Conservation (phyloP, 2,329 filamentous ascomycete genomes). For the Paraphaeosphaeria sporulosa region DNA sequence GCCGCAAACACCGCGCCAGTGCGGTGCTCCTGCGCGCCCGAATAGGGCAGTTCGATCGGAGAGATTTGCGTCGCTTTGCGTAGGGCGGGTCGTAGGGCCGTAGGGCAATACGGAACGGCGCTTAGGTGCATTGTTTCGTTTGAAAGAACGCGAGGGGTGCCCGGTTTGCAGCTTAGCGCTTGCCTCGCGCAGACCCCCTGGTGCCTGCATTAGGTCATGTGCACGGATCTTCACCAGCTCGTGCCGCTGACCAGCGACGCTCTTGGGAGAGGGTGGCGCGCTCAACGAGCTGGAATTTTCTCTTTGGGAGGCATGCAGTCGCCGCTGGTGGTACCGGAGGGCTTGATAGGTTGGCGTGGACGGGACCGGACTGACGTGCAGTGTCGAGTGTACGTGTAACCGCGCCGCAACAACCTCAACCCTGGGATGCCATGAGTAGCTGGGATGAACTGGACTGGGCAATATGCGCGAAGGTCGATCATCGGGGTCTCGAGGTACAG, state of each 20-base stretch:
- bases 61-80: not conserved
- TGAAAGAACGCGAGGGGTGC: conserved; percentile 26
- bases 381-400: conserved; percentile 36
- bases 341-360: conserved; percentile 35
- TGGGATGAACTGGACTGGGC: conserved; percentile 11
- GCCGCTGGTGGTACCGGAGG: conserved; percentile 19
- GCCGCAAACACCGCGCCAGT: not conserved
- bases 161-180: conserved; percentile 20
- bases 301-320: conserved; percentile 38
- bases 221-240: conserved; percentile 29
- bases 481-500: conserved; percentile 23
- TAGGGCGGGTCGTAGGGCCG: not conserved
- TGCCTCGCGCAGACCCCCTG: not conserved
- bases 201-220: conserved; percentile 38
- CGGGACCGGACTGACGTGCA: conserved; percentile 29
- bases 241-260: conserved; percentile 28
- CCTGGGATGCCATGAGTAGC: conserved; percentile 17
- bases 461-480: conserved; percentile 20
- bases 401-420: conserved; percentile 25
- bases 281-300: conserved; percentile 26
- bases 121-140: conserved; percentile 25
- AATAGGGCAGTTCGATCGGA: not conserved
- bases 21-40: not conserved
- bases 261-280: conserved; percentile 22
- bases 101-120: conserved; percentile 19